Base-by-base conservation (phyloP, 495 filamentous ascomycete species). In the Tuber microsphaerosporum region DNA sequence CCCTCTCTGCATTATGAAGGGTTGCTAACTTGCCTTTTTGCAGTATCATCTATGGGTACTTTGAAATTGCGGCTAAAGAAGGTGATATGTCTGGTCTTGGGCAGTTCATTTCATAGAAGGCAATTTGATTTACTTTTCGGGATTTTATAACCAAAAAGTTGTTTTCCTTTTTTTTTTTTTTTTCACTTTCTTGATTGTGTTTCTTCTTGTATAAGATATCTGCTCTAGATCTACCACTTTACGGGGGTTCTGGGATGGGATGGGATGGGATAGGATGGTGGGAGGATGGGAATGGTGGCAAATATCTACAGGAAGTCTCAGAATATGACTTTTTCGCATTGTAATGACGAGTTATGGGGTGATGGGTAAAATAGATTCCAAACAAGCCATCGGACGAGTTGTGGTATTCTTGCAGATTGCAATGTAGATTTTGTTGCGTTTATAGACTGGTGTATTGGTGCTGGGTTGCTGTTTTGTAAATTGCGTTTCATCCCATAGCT, bases 41-140 rank as follows among this genome's bases (percentile, higher is more conserved):
- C 76, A 97, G 94, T 45, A 98, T 98, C 83, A 98, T 98, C 85
- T 98, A 98, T 84, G 92, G 93, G 76, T 98, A 98, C 86, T 98
- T 99, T 82, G 96, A 99, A 84, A 98, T 98, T 82, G 96, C 96
- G 39, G 96, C 96, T 79, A 97, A 97, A 84, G 96, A 99, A 85
- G 95, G 95, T 76, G 96, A 97, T 83, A 91, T 97, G 82, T 88
- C 89, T 70, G 93, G 93, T 45, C 79, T 83, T 31, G 81, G 81
- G 37, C 81, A 83, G 74, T 83, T 83, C 45, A 74, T 83, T 43
- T 79, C 77, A 79, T 79, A 79, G 68, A 65, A 65, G 56, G 56
- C 14, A 65, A 65, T 34, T 65, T 65, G 56, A 34, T 65, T 65
- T 34, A 65, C 56, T 34, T 65, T 65, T 65, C 14, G 26, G 56